Evolutionary conservation across 495 filamentous ascomycete species (phyloP).

Genomic region (Parathielavia hyrcaniae): DNA sequence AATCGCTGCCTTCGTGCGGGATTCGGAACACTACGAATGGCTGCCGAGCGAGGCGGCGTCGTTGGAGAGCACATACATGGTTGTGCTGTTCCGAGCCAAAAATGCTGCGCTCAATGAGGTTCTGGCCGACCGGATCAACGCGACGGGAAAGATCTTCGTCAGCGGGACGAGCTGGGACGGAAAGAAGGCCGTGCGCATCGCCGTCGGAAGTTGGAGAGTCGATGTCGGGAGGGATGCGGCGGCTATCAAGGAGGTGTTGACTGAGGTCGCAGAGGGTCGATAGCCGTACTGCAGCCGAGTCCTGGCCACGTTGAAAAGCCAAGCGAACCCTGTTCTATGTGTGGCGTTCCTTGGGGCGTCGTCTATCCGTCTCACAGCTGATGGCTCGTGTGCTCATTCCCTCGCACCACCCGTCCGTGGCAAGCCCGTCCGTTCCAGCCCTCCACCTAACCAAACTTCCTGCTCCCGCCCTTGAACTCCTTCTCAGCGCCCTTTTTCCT

Average conservation of each 20-base stretch:
- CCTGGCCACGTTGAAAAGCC: background rate
- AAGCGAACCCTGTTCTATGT: background rate
- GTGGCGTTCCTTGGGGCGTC: too few species aligned
- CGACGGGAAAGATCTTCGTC: constrained; percentile 68
- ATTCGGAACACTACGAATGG: constrained; percentile 54
- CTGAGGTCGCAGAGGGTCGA: constrained; percentile 19
- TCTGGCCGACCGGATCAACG: constrained; percentile 67
- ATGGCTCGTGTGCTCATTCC: background rate
- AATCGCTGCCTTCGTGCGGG: constrained; percentile 56
- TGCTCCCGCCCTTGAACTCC: constrained; percentile 38
- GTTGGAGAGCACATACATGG: constrained; percentile 54
- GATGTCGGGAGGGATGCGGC: constrained; percentile 51
- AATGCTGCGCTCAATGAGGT: constrained; percentile 57
- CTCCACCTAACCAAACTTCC: constrained; percentile 45
- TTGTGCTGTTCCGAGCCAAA: constrained; percentile 75
- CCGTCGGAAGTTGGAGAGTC: constrained; percentile 77
- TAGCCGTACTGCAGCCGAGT: background rate
- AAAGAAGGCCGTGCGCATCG: constrained; percentile 65
- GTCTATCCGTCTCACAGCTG: background rate
- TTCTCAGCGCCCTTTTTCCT: constrained; percentile 33
- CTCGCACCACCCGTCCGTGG: background rate
- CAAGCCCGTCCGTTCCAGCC: background rate
- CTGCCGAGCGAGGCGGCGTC: constrained; percentile 46
- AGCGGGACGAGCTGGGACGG: constrained; percentile 75
- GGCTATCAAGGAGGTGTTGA: constrained; percentile 47